Evolutionary conservation across 139 green algal genomes (phyloP).

Genomic region (Coelastrella sp.): DNA sequence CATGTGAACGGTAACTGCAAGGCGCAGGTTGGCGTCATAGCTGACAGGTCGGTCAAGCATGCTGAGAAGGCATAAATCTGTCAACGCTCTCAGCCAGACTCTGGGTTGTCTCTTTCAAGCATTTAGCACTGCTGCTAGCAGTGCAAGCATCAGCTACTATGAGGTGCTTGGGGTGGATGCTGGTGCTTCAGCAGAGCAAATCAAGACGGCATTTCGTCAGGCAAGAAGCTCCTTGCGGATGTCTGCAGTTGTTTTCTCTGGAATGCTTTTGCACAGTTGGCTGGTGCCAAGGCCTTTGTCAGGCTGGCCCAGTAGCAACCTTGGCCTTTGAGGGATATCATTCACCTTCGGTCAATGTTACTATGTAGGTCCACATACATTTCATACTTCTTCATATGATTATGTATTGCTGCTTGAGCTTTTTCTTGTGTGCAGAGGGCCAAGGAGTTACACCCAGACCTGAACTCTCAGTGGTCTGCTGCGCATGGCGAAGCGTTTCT

Average conservation of each 20-base stretch:
- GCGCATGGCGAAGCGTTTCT: constrained; percentile 41
- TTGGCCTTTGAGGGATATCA: too few species aligned
- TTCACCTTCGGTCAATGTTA: too few species aligned
- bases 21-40: too few species aligned
- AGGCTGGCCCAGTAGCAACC: too few species aligned
- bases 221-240: background rate
- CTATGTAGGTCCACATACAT: too few species aligned
- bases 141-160: background rate
- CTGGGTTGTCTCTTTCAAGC: background rate
- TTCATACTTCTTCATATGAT: too few species aligned
- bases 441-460: constrained; percentile 58
- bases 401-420: too few species aligned
- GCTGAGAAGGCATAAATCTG: background rate
- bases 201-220: constrained; percentile 58
- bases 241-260: too few species aligned
- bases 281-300: too few species aligned
- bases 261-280: too few species aligned
- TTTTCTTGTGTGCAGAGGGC: constrained; percentile 33
- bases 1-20: too few species aligned
- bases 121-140: background rate
- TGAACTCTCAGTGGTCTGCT: background rate
- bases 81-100: background rate
- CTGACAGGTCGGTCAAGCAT: background rate
- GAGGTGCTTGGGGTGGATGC: constrained; percentile 44
- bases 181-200: constrained; percentile 25